These are phyloP conservation scores for Paraphoma chrysanthemicola DNA, from an alignment of 2,329 filamentous ascomycete genomes.

Conservation along the genomic window DNA sequence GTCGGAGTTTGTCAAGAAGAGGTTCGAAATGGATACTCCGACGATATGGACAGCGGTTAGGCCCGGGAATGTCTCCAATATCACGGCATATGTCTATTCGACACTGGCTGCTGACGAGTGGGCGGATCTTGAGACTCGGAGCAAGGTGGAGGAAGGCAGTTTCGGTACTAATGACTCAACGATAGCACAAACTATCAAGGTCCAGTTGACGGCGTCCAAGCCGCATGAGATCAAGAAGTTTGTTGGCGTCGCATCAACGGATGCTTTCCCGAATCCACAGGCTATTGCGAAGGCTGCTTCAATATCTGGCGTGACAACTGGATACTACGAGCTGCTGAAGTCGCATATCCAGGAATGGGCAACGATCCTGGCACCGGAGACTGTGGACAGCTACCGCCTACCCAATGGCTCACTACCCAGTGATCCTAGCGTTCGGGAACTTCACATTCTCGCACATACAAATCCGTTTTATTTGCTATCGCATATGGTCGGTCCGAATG, in stretches of 20 bases:
- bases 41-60: conserved; percentile 71
- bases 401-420: conserved; percentile 64
- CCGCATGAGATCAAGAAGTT: conserved; percentile 69
- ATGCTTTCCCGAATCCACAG: conserved; percentile 68
- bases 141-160: conserved; percentile 55
- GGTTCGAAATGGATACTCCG: conserved; percentile 56
- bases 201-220: conserved; percentile 61
- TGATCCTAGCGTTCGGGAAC: conserved; percentile 63
- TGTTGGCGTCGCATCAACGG: conserved; percentile 71
- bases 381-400: conserved; percentile 68
- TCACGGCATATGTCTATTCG: conserved; percentile 67
- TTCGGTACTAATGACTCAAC: conserved; percentile 66
- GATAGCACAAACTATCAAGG: conserved; percentile 66
- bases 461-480: conserved; percentile 65
- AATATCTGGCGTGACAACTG: conserved; percentile 56
- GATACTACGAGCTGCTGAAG: conserved; percentile 62
- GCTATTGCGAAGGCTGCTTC: conserved; percentile 63
- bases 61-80: conserved; percentile 66
- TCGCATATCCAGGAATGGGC: conserved; percentile 70
- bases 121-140: conserved; percentile 53
- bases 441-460: conserved; percentile 62
- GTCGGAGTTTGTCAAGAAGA: conserved; percentile 65
- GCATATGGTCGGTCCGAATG: conserved; percentile 62
- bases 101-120: conserved; percentile 56
- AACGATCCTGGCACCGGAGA: conserved; percentile 64